Conservation (phyloP, 192 early-diverging fungal genomes). For the Dissophora ornata region DNA sequence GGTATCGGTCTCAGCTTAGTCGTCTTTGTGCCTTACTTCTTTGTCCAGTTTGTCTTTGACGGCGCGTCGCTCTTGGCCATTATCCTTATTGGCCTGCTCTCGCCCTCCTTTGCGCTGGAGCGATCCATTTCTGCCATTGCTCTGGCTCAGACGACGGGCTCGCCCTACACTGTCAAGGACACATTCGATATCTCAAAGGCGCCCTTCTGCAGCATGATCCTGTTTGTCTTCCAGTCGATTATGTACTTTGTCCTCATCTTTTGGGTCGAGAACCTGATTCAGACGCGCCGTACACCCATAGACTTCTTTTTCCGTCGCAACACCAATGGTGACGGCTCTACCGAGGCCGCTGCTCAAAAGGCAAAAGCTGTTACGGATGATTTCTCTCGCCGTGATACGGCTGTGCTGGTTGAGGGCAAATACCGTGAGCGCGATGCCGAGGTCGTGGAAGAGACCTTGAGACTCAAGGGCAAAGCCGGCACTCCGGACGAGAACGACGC, state of each 20-base stretch:
- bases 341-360: not conserved
- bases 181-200: conserved; percentile 72
- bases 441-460: conserved; percentile 37
- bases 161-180: conserved; percentile 73
- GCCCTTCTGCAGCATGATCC: conserved; percentile 73
- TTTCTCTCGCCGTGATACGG: conserved; percentile 2
- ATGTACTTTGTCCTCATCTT: conserved; percentile 35
- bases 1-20: conserved; percentile 45
- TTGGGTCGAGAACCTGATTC: conserved; percentile 45
- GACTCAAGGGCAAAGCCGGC: conserved; percentile 31
- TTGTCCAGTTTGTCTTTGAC: conserved; percentile 56
- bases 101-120: conserved; percentile 48
- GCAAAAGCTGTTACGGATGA: not conserved
- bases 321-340: not conserved
- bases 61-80: conserved; percentile 36
- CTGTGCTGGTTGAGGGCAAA: conserved; percentile 36
- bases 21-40: conserved; percentile 59
- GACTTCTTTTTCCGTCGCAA: conserved; percentile 28
- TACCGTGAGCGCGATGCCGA: conserved; percentile 45
- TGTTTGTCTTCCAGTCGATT: conserved; percentile 70
- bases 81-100: conserved; percentile 33
- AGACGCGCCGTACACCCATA: conserved; percentile 33
- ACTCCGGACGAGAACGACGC: conserved; percentile 39
- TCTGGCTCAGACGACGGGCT: conserved; percentile 56
- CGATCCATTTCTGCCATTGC: conserved; percentile 43